A percentile compares a stretch with the other conserved stretches of the same genome.
Conservation (phyloP, 768 basidiomycete genomes). For the Termitomyces sp. region DNA sequence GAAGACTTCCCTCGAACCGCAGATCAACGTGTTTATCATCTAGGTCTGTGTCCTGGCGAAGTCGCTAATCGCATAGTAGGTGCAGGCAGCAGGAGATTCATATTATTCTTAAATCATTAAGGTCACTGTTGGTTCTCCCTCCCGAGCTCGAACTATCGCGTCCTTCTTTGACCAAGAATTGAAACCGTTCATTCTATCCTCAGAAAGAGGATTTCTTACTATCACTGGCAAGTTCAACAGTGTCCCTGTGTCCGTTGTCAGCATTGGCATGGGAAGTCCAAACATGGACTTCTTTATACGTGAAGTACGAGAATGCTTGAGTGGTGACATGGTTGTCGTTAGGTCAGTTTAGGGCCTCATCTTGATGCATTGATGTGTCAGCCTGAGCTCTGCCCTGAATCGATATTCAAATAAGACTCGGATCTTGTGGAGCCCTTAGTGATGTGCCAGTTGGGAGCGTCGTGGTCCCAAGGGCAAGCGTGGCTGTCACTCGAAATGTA, state of each 20-base stretch:
- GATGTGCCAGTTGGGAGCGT: constrained; percentile 72
- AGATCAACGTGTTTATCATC: constrained; percentile 74
- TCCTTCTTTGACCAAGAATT: constrained; percentile 54
- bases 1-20: constrained; percentile 74
- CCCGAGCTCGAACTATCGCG: constrained; percentile 60
- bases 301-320: constrained; percentile 70
- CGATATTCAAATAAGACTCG: constrained; percentile 44
- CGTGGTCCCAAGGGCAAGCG: constrained; percentile 63
- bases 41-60: constrained; percentile 70
- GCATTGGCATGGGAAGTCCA: constrained; percentile 80
- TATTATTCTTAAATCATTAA: constrained; percentile 19
- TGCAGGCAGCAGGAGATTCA: constrained; percentile 3
- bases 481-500: constrained; percentile 69
- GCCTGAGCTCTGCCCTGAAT: constrained; percentile 5
- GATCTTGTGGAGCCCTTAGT: constrained; percentile 71
- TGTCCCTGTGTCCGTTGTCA: constrained; percentile 64
- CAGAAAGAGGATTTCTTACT: constrained; percentile 74
- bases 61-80: constrained; percentile 77
- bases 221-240: constrained; percentile 64
- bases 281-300: constrained; percentile 86
- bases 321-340: constrained; percentile 52
- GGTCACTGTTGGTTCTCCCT: constrained; percentile 73
- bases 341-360: constrained; percentile 29
- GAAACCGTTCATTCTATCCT: constrained; percentile 54
- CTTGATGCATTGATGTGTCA: neutral